Evolutionary conservation across 2,329 filamentous ascomycete species (phyloP), one percentile per base, ranked within the genome.

Genomic region (Hymenoscyphus infarciens): DNA sequence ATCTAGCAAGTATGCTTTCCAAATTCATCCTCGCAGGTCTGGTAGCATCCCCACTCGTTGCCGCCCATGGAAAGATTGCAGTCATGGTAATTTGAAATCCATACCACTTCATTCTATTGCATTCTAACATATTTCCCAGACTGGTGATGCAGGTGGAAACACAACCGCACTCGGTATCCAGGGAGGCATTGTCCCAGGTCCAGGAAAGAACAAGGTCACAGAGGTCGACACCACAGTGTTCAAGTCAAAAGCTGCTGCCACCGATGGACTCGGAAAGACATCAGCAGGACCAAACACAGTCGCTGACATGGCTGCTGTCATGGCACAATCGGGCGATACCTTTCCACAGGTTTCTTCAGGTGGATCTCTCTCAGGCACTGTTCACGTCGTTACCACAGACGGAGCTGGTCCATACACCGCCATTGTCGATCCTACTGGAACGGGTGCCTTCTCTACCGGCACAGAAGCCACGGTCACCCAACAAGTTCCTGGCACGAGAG

Each of bases 341-440:
- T 81, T 89, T 27, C 85, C 87, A 11, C 85, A 88, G 76, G 76
- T 89, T 68, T 79, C 77, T 6, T 69, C 77, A 0, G 86, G 86
- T 57, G 87, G 86, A 62, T 69, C 79, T 61, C 69, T 89, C 64
- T 76, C 76, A 68, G 87, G 89, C 80, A 88, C 84, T 1, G 77
- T 88, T 10, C 86, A 88, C 76, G 86, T 88, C 73, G 85, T 89
- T 73, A 89, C 88, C 75, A 79, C 79, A 42, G 87, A 89, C 67
- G 87, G 87, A 63, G 86, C 83, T 63, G 87, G 87, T 19, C 71
- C 70, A 58, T 69, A 70, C 61, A 82, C 77, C 6, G 87, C 85
- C 77, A 85, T 85, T 79, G 83, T 88, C 73, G 87, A 87, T 70
- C 75, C 79, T 59, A 84, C 86, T 62, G 86, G 78, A 61, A 86